Evolutionary conservation across 257 asterid genomes (phyloP).

Genomic region (Capsicum pubescens): DNA sequence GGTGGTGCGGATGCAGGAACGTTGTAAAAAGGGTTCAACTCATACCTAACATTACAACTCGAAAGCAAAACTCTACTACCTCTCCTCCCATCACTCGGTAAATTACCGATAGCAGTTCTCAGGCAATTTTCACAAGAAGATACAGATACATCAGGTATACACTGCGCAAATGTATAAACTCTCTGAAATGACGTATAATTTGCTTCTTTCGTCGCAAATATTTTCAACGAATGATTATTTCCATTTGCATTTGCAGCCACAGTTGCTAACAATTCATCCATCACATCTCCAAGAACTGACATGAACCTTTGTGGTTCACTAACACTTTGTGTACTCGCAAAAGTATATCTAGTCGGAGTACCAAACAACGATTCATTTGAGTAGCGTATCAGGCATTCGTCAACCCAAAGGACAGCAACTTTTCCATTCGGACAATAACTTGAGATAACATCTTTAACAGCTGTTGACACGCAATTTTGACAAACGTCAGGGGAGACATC

Average conservation of each 20-base stretch:
- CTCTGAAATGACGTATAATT: background rate
- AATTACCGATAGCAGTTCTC: background rate
- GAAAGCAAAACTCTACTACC: conserved; percentile 29
- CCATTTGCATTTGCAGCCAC: background rate
- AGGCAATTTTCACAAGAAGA: conserved; percentile 25
- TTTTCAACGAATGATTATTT: conserved; percentile 2
- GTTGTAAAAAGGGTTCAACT: conserved; percentile 21
- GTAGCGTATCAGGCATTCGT: background rate
- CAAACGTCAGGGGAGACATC: conserved; percentile 25
- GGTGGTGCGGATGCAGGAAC: background rate
- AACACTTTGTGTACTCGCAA: background rate
- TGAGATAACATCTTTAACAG: background rate
- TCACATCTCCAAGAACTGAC: background rate
- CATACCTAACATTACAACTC: conserved; percentile 37
- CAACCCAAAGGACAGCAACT: background rate
- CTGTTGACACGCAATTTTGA: conserved; percentile 25
- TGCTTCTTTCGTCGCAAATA: conserved; percentile 18
- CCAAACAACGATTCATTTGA: background rate
- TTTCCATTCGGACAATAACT: background rate
- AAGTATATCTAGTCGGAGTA: background rate
- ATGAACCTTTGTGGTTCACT: background rate
- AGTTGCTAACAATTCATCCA: background rate
- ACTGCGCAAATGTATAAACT: conserved; percentile 32
- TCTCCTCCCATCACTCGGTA: background rate
- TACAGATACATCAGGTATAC: conserved; percentile 37